A percentile compares a stretch with the other conserved stretches of the same genome.
These are phyloP conservation scores for Apiospora malaysiana DNA, from an alignment of 2,329 filamentous ascomycete species.

Conservation along the genomic window DNA sequence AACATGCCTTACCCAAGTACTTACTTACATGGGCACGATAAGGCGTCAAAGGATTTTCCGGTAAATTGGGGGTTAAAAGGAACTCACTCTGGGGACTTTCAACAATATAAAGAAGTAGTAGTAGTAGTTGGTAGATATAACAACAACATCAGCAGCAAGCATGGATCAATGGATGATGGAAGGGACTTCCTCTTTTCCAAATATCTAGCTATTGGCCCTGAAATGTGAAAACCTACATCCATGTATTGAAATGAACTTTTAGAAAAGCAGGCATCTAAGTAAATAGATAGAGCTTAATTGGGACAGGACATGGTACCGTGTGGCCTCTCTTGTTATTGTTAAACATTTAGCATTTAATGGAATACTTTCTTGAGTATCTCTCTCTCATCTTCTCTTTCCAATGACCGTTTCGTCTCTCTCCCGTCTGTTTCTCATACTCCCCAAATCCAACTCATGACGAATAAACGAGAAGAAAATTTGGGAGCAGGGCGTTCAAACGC, in stretches of 20 bases:
- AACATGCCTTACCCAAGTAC: too few relatives aligned
- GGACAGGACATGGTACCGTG: too few relatives aligned
- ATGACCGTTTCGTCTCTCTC: background rate
- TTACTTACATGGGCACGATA: too few relatives aligned
- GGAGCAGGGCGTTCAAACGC: background rate
- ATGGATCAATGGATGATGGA: background rate
- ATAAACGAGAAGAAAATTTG: background rate
- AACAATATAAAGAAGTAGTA: background rate
- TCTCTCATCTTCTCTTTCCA: background rate
- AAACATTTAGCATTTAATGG: slow-evolving; percentile 4
- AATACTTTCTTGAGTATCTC: slow-evolving; percentile 10
- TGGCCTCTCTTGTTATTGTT: background rate
- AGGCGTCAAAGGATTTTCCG: too few relatives aligned
- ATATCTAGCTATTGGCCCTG: too few relatives aligned
- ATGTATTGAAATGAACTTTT: too few relatives aligned
- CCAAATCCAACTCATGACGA: background rate
- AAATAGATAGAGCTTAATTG: too few relatives aligned
- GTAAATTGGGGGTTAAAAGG: background rate
- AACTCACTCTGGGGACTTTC: background rate
- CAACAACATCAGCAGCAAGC: background rate
- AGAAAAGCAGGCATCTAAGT: too few relatives aligned
- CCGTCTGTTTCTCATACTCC: too few relatives aligned
- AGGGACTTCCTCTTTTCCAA: background rate
- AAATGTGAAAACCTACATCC: too few relatives aligned
- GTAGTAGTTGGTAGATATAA: background rate